Percentiles rank a stretch among this genome's conserved stretches.
phyloP scores from a whole-genome alignment of 495 filamentous ascomycete genomes.

The Alectoria sarmentosa region DNA sequence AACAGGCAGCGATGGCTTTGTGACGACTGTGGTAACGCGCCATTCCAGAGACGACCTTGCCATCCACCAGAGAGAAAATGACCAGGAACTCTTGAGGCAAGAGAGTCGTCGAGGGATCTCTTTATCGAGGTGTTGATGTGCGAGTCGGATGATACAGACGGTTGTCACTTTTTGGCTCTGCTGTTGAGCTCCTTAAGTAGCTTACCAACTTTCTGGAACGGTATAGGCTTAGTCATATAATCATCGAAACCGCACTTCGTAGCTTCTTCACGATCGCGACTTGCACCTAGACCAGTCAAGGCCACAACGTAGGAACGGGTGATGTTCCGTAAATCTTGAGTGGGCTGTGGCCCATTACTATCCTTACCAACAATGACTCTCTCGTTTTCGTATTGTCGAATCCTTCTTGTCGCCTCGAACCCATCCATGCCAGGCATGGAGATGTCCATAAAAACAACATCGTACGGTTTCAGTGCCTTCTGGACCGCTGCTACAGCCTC shows the following conservation, averaged over 20 bases:
- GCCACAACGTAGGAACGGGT: neutral
- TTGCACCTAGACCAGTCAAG: neutral
- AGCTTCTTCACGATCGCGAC: neutral
- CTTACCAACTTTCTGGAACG: neutral
- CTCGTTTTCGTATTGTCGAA: neutral
- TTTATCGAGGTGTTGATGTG: too few species aligned
- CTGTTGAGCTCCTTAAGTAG: neutral
- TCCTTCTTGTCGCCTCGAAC: neutral
- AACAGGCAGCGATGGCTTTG: too few species aligned
- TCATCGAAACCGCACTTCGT: neutral
- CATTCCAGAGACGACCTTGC: too few species aligned
- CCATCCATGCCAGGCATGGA: conserved; percentile 1
- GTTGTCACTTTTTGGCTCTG: too few species aligned
- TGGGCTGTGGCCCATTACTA: neutral
- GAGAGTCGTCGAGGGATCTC: neutral
- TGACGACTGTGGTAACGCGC: too few species aligned
- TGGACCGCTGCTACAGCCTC: neutral
- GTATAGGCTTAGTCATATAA: neutral
- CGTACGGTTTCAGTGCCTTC: neutral
- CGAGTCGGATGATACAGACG: too few species aligned
- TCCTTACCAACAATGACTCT: neutral
- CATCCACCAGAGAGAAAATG: too few species aligned
- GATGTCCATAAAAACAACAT: neutral
- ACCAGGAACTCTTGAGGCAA: neutral
- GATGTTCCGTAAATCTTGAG: too few species aligned